A percentile compares a stretch with the other conserved stretches of the same genome.
Evolutionary conservation across 306 rosid species (phyloP).

Genomic region (Abrus precatorius): DNA sequence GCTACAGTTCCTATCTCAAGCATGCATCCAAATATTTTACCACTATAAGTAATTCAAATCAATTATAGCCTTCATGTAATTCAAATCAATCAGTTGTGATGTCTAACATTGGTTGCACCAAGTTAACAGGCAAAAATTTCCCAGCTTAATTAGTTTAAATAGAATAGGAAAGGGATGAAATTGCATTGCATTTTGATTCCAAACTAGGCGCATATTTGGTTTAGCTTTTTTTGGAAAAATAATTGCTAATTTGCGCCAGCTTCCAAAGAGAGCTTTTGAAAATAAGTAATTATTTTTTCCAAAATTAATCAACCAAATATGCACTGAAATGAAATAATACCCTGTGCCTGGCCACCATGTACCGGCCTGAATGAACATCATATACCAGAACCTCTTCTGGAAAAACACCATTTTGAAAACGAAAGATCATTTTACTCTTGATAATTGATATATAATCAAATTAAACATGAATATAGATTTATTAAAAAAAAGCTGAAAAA

Average conservation of each 20-base stretch:
- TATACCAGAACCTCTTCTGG: conserved; percentile 14
- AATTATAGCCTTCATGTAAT: neutral
- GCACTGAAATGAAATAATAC: neutral
- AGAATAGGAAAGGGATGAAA: neutral
- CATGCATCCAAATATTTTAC: neutral
- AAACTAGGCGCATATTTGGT: neutral
- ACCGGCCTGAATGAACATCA: neutral
- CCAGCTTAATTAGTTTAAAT: neutral
- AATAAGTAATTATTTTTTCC: too few species aligned
- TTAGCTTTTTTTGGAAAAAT: too few species aligned
- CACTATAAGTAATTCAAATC: neutral
- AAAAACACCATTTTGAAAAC: neutral
- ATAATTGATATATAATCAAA: conserved; percentile 1
- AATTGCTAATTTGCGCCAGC: too few species aligned
- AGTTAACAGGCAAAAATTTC: conserved; percentile 14
- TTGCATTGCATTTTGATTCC: conserved; percentile 10
- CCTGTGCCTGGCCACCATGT: neutral
- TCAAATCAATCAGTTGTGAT: neutral
- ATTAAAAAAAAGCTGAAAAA: conserved; percentile 2
- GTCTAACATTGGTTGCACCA: neutral
- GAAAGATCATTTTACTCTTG: neutral
- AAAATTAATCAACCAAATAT: too few species aligned
- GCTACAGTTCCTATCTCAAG: neutral
- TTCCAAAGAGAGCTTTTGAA: too few species aligned
- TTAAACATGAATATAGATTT: neutral